A percentile compares a stretch with the other conserved stretches of the same genome.
phyloP scores from a whole-genome alignment of 2,329 filamentous ascomycete species.

The Xylariaceae sp. region DNA sequence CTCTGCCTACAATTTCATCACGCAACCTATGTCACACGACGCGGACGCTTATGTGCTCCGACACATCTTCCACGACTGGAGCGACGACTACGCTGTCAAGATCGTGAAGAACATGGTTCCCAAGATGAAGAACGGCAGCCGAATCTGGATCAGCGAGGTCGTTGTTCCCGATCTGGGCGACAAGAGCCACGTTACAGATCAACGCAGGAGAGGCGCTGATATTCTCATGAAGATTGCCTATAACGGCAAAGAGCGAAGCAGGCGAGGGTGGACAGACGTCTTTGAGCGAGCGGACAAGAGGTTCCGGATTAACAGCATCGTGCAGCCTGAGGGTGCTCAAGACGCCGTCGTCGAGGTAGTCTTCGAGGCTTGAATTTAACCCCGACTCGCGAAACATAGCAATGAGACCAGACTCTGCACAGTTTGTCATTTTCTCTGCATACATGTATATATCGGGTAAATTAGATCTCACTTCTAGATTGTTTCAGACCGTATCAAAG shows the following conservation, averaged over 20 bases:
- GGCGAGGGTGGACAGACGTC: slow-evolving; percentile 16
- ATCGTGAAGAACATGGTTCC: slow-evolving; percentile 32
- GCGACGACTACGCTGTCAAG: slow-evolving; percentile 31
- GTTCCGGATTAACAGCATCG: slow-evolving; percentile 16
- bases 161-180: slow-evolving; percentile 21
- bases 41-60: slow-evolving; percentile 30
- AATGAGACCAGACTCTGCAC: background rate
- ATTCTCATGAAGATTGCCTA: slow-evolving; percentile 20
- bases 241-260: slow-evolving; percentile 21
- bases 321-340: slow-evolving; percentile 13
- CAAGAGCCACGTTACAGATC: slow-evolving; percentile 3
- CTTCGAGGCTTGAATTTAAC: slow-evolving; percentile 10
- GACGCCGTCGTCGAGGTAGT: slow-evolving; percentile 18
- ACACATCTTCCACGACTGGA: slow-evolving; percentile 36
- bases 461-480: no score
- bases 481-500: no score
- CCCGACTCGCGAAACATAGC: no score
- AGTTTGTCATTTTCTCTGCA: no score
- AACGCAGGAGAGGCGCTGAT: slow-evolving; percentile 20
- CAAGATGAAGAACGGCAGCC: slow-evolving; percentile 25
- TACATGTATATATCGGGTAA: no score
- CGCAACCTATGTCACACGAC: slow-evolving; percentile 15
- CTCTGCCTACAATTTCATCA: slow-evolving; percentile 24
- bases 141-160: slow-evolving; percentile 26
- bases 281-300: slow-evolving; percentile 19